Conservation (phyloP, 352 stramenopile species). For the Phytophthora quininea region DNA sequence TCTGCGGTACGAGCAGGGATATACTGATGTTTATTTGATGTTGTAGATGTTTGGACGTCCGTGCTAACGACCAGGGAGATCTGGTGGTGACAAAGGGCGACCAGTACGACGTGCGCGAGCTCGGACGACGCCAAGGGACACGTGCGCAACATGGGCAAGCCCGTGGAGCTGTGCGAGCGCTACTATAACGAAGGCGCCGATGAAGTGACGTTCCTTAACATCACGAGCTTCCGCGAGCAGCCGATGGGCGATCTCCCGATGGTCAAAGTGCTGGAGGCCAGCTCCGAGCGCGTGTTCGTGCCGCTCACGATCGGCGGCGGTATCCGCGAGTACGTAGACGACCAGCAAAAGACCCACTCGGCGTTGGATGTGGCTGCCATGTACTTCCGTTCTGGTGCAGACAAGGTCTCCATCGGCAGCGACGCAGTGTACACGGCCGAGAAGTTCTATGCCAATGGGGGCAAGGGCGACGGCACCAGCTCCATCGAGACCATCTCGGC, state of each 20-base stretch:
- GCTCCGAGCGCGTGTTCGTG: slow-evolving; percentile 97
- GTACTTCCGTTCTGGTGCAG: slow-evolving; percentile 98
- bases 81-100: slow-evolving; percentile 99
- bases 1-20: slow-evolving; percentile 2
- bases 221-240: slow-evolving; percentile 97
- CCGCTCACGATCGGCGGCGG: slow-evolving; percentile 97
- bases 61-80: slow-evolving; percentile 95
- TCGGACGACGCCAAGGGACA: slow-evolving; percentile 68
- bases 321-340: slow-evolving; percentile 96
- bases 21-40: slow-evolving; percentile 8
- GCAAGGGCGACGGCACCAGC: slow-evolving; percentile 76
- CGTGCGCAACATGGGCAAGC: slow-evolving; percentile 98
- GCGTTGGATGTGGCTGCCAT: slow-evolving; percentile 95
- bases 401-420: slow-evolving; percentile 98
- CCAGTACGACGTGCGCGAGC: slow-evolving; percentile 97
- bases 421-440: slow-evolving; percentile 96
- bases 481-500: slow-evolving; percentile 97
- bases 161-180: slow-evolving; percentile 92
- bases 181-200: slow-evolving; percentile 98
- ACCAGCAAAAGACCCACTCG: slow-evolving; percentile 83
- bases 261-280: slow-evolving; percentile 94
- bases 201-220: slow-evolving; percentile 99
- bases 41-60: slow-evolving; percentile 94
- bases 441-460: slow-evolving; percentile 79
- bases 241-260: slow-evolving; percentile 97